These are phyloP conservation scores for Neocucurbitaria cava DNA, from an alignment of 2,329 filamentous ascomycete species.

Conservation along the genomic window DNA sequence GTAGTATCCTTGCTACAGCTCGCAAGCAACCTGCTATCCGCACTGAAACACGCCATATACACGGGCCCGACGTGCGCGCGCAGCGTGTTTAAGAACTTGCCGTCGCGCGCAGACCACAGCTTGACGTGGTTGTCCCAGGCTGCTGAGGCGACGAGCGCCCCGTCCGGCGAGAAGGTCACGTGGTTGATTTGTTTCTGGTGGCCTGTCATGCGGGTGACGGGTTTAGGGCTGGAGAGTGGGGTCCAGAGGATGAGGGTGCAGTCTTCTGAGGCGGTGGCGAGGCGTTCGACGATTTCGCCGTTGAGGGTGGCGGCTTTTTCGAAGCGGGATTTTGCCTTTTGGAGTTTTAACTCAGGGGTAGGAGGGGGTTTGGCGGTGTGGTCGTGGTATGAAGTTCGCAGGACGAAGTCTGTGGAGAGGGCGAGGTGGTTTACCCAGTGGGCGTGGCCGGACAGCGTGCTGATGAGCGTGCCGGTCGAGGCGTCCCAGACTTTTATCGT, in stretches of 20 bases:
- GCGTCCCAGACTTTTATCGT: conserved; percentile 91
- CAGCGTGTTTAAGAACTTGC: conserved; percentile 82
- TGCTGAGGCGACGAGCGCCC: conserved; percentile 82
- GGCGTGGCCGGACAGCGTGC: conserved; percentile 81
- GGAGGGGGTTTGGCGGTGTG: conserved; percentile 74
- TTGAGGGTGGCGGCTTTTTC: conserved; percentile 81
- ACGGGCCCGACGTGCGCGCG: conserved; percentile 90
- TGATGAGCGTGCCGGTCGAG: conserved; percentile 76
- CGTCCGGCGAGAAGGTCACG: conserved; percentile 92
- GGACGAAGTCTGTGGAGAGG: conserved; percentile 87
- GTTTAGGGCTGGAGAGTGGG: conserved; percentile 76
- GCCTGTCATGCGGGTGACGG: conserved; percentile 84
- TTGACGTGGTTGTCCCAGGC: conserved; percentile 96
- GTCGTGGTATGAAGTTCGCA: conserved; percentile 86
- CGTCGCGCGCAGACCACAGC: conserved; percentile 81
- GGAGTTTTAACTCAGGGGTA: conserved; percentile 72
- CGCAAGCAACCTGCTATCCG: conserved; percentile 87
- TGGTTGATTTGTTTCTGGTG: conserved; percentile 98
- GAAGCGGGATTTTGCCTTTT: conserved; percentile 81
- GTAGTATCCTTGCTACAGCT: conserved; percentile 92
- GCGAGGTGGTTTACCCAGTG: conserved; percentile 97
- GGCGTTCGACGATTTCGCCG: conserved; percentile 78
- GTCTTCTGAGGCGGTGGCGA: conserved; percentile 92
- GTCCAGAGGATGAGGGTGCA: conserved; percentile 98
- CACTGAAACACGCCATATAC: conserved; percentile 90